A percentile compares a stretch with the other conserved stretches of the same genome.
phyloP scores from a whole-genome alignment of 2,329 filamentous ascomycete species.

The Cephalotrichum gorgonifer region DNA sequence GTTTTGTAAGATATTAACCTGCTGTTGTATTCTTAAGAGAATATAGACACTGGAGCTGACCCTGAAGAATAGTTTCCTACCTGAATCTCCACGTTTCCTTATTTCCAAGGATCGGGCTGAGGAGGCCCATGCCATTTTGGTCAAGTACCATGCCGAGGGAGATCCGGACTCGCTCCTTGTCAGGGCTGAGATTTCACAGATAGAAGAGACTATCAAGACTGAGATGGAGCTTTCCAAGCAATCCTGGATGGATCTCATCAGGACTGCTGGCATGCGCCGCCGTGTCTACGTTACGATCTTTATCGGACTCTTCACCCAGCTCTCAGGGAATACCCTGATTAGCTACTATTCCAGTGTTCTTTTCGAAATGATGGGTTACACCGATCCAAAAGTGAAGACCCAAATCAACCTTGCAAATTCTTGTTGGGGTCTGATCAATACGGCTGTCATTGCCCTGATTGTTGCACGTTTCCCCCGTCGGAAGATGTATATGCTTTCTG shows the following conservation, averaged over 20 bases:
- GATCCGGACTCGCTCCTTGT: conserved; percentile 39
- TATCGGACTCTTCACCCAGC: conserved; percentile 43
- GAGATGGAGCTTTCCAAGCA: conserved; percentile 42
- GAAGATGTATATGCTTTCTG: conserved; percentile 41
- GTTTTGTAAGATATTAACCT: not conserved
- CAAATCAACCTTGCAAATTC: conserved; percentile 33
- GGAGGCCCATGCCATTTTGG: conserved; percentile 19
- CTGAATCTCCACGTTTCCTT: conserved; percentile 23
- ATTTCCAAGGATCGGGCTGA: conserved; percentile 19
- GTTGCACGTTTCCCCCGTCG: conserved; percentile 35
- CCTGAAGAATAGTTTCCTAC: conserved; percentile 14
- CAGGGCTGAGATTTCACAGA: conserved; percentile 49
- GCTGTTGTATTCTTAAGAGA: too few species aligned
- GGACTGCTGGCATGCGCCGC: conserved; percentile 37
- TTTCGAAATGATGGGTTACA: conserved; percentile 34
- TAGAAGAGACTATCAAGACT: conserved; percentile 42
- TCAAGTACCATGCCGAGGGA: conserved; percentile 40
- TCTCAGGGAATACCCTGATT: conserved; percentile 40
- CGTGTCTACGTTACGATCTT: conserved; percentile 36
- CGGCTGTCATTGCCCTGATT: conserved; percentile 26
- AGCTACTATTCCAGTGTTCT: conserved; percentile 37
- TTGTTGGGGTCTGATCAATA: conserved; percentile 33
- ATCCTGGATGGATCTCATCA: conserved; percentile 42
- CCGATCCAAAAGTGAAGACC: conserved; percentile 27
- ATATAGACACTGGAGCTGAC: not conserved